Percentiles rank a stretch among this genome's conserved stretches.
Evolutionary conservation across 1,284 basidiomycete species (phyloP).

Genomic region (Thelephora terrestris): DNA sequence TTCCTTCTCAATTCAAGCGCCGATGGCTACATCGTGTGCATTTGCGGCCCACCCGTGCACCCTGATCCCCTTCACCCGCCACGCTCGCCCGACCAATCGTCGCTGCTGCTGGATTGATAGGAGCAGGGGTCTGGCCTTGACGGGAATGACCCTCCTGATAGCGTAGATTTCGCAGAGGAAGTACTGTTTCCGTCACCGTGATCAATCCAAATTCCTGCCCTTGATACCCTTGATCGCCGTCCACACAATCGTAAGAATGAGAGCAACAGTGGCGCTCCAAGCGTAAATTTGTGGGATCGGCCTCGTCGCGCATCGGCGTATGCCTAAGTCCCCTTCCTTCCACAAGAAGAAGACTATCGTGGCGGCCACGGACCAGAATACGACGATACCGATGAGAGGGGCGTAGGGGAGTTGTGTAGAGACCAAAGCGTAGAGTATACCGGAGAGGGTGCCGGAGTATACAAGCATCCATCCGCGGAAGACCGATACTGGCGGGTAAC

Average conservation of each 20-base stretch:
- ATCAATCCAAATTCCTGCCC: not conserved
- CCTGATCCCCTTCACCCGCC: not conserved
- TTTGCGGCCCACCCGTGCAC: not conserved
- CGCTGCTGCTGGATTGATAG: not conserved
- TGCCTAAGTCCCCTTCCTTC: not conserved
- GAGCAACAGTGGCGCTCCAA: not conserved
- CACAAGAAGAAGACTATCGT: not conserved
- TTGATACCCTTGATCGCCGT: not conserved
- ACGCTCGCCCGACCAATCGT: not conserved
- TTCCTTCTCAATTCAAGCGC: not conserved
- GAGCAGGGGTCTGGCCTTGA: not conserved
- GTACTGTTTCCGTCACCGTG: not conserved
- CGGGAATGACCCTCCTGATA: not conserved
- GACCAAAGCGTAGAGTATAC: not conserved
- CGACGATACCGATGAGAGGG: not conserved
- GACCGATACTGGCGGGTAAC: not conserved
- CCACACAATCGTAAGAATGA: not conserved
- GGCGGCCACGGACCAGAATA: not conserved
- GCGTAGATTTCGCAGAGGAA: not conserved
- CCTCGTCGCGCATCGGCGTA: not conserved
- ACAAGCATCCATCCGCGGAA: not conserved
- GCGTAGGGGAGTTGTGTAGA: not conserved
- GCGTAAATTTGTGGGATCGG: conserved; percentile 1
- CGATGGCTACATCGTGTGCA: not conserved
- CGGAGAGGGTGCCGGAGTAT: not conserved